These are phyloP conservation scores for Arabidopsis hybrid DNA, from an alignment of 441 rosid genomes.

Conservation along the genomic window DNA sequence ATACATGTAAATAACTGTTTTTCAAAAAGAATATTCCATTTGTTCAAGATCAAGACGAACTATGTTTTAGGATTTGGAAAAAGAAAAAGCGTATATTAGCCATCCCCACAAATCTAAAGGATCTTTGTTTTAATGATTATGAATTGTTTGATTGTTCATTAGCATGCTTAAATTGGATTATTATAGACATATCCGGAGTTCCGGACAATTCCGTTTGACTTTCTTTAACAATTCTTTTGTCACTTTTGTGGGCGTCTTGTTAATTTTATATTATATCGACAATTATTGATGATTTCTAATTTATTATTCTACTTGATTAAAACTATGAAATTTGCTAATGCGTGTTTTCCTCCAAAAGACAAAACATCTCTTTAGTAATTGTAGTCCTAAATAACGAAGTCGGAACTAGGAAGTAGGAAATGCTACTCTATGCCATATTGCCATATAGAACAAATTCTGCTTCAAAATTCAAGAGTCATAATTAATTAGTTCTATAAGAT, in stretches of 20 bases:
- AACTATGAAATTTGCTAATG: slow-evolving; percentile 13
- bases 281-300: slow-evolving; percentile 26
- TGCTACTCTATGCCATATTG: not conserved
- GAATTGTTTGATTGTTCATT: slow-evolving; percentile 34
- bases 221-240: slow-evolving; percentile 3
- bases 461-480: not conserved
- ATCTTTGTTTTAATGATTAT: slow-evolving; percentile 38
- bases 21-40: not conserved
- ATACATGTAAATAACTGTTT: slow-evolving; percentile 1
- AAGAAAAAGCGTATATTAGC: slow-evolving; percentile 18
- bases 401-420: slow-evolving; percentile 10
- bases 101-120: slow-evolving; percentile 42
- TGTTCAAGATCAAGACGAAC: slow-evolving; percentile 3
- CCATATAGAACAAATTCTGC: slow-evolving; percentile 1
- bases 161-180: slow-evolving; percentile 37
- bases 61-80: not conserved
- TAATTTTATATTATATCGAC: slow-evolving; percentile 1
- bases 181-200: slow-evolving; percentile 10
- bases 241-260: slow-evolving; percentile 38
- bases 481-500: not conserved
- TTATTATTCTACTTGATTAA: not conserved
- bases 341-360: not conserved
- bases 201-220: slow-evolving; percentile 40
- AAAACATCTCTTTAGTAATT: not conserved
- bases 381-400: too few species aligned